Evolutionary conservation across 2,329 filamentous ascomycete species (phyloP).

Genomic region (Hypoxylon sp.): DNA sequence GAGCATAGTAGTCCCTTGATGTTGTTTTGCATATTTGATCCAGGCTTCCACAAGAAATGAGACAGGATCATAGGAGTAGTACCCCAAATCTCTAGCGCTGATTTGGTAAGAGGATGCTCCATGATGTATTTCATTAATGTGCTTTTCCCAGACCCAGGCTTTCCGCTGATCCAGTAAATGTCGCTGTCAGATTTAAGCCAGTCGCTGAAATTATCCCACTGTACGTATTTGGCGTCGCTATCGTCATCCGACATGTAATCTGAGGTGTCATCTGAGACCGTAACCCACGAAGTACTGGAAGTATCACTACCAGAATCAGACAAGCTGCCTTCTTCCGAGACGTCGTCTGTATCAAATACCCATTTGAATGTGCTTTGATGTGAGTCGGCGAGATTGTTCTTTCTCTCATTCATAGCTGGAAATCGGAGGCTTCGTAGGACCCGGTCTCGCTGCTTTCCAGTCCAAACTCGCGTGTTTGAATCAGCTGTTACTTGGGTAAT

Average conservation of each 20-base stretch:
- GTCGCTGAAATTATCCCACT: constrained; percentile 35
- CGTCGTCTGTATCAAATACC: constrained; percentile 13
- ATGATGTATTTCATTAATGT: constrained; percentile 40
- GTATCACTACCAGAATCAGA: too few species aligned
- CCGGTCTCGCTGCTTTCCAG: constrained; percentile 6
- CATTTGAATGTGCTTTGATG: constrained; percentile 29
- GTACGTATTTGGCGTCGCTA: not conserved
- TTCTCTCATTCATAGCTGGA: constrained; percentile 36
- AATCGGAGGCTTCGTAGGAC: constrained; percentile 38
- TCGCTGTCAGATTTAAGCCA: constrained; percentile 33
- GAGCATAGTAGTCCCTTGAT: constrained; percentile 31
- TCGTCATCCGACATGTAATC: not conserved
- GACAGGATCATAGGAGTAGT: constrained; percentile 14
- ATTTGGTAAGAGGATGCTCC: constrained; percentile 8
- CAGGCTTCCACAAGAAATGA: constrained; percentile 35
- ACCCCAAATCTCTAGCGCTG: constrained; percentile 7
- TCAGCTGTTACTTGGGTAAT: not conserved
- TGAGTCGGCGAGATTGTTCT: constrained; percentile 27
- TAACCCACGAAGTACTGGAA: too few species aligned
- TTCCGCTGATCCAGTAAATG: constrained; percentile 43
- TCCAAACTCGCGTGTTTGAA: not conserved
- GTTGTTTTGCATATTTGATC: constrained; percentile 26
- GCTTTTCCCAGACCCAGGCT: constrained; percentile 42
- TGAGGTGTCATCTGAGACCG: not conserved
- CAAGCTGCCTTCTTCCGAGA: too few species aligned